These are phyloP conservation scores for Ormosia semicastrata DNA, from an alignment of 306 rosid species.

Conservation along the genomic window DNA sequence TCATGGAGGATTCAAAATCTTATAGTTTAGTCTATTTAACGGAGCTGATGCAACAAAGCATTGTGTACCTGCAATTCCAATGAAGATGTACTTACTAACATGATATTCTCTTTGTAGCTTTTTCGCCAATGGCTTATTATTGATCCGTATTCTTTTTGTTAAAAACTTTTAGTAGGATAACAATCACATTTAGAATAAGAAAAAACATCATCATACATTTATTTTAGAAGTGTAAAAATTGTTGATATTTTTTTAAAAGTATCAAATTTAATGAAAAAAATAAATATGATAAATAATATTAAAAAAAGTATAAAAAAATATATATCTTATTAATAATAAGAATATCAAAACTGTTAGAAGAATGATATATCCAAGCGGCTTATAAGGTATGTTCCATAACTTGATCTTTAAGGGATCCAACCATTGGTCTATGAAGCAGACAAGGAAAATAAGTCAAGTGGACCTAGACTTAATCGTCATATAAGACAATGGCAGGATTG, in stretches of 20 bases:
- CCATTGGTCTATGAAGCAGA: constrained; percentile 66
- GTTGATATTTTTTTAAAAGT: too few species aligned
- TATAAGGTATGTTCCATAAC: constrained; percentile 49
- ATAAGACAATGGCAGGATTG: constrained; percentile 40
- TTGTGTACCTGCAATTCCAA: constrained; percentile 91
- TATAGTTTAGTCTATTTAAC: constrained; percentile 34
- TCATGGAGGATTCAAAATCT: constrained; percentile 27
- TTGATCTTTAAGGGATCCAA: constrained; percentile 76
- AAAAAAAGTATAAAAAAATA: too few species aligned
- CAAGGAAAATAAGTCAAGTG: constrained; percentile 30
- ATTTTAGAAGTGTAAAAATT: too few species aligned
- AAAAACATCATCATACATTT: too few species aligned
- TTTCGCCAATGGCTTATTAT: background rate
- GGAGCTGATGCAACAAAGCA: constrained; percentile 96
- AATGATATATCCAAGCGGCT: constrained; percentile 75
- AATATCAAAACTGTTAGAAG: too few species aligned
- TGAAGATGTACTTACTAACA: constrained; percentile 52
- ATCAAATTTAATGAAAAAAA: too few species aligned
- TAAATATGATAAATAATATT: too few species aligned
- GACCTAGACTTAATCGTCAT: constrained; percentile 39
- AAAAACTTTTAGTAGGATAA: constrained; percentile 55
- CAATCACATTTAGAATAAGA: constrained; percentile 96
- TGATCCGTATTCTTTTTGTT: constrained; percentile 5
- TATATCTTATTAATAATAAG: too few species aligned
- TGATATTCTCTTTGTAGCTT: background rate